Evolutionary conservation across 208 protist genomes (phyloP).

Genomic region (Trypanosoma cruzi): DNA sequence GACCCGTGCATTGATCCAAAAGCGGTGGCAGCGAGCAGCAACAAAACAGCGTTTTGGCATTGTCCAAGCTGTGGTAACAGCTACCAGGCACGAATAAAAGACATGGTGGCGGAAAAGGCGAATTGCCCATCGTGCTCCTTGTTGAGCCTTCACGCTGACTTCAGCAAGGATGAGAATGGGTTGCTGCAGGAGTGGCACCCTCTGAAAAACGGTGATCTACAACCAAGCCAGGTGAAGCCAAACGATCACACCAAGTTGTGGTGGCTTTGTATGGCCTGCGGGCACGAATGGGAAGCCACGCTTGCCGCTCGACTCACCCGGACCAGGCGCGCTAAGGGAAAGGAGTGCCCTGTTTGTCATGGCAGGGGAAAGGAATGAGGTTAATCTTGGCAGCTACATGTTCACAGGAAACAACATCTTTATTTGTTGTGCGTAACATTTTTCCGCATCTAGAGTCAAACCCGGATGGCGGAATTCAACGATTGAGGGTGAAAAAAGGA

Average conservation of each 20-base stretch:
- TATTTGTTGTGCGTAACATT: neutral
- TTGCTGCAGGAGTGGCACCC: slow-evolving; percentile 83
- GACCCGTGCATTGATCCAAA: slow-evolving; percentile 66
- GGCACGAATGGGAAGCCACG: slow-evolving; percentile 76
- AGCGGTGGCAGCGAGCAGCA: slow-evolving; percentile 40
- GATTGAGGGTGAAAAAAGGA: neutral
- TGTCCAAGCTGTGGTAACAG: slow-evolving; percentile 53
- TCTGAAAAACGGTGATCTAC: slow-evolving; percentile 83
- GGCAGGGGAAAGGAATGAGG: slow-evolving; percentile 30
- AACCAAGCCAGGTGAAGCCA: slow-evolving; percentile 47
- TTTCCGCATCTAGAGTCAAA: neutral
- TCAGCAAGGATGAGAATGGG: slow-evolving; percentile 36
- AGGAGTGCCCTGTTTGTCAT: slow-evolving; percentile 57
- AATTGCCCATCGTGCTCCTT: slow-evolving; percentile 64
- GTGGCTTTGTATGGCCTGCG: slow-evolving; percentile 79
- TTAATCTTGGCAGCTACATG: neutral
- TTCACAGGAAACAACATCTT: slow-evolving; percentile 11
- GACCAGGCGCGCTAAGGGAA: slow-evolving; percentile 26
- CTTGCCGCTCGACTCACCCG: slow-evolving; percentile 50
- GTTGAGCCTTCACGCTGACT: slow-evolving; percentile 33
- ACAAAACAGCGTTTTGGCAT: slow-evolving; percentile 48
- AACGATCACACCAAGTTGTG: slow-evolving; percentile 69
- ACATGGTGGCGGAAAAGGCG: slow-evolving; percentile 55
- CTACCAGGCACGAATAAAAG: slow-evolving; percentile 70
- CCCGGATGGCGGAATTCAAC: neutral